These are phyloP conservation scores for Phalaenopsis hybrid DNA, from an alignment of 116 monocot species.

Conservation along the genomic window DNA sequence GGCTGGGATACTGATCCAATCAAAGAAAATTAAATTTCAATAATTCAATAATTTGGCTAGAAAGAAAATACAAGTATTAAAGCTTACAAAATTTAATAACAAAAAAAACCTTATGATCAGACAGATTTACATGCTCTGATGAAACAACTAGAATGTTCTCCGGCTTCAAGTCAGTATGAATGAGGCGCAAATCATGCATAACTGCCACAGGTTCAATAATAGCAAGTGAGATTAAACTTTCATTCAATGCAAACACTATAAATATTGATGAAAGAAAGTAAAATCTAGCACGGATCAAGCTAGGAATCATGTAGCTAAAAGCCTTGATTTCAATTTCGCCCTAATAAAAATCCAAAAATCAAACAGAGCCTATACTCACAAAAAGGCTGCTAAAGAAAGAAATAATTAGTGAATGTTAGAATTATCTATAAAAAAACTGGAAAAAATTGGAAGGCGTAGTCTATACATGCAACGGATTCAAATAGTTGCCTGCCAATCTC, in stretches of 20 bases:
- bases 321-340: background rate
- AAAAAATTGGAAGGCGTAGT: constrained; percentile 16
- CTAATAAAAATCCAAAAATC: background rate
- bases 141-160: constrained; percentile 94
- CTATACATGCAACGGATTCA: constrained; percentile 94
- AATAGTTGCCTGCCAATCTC: constrained; percentile 90
- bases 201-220: constrained; percentile 34
- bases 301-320: background rate
- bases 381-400: background rate
- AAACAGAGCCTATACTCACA: background rate
- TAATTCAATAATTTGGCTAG: background rate
- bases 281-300: background rate
- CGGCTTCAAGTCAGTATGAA: constrained; percentile 98
- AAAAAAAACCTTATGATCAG: constrained; percentile 54
- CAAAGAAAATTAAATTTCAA: background rate
- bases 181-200: constrained; percentile 89
- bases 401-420: background rate
- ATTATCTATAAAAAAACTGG: background rate
- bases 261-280: too few species aligned
- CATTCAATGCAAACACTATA: too few species aligned
- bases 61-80: background rate
- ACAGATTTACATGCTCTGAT: constrained; percentile 65
- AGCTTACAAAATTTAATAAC: too few species aligned
- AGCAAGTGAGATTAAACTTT: background rate
- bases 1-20: constrained; percentile 2